These are phyloP conservation scores for Trypanosoma cruzi DNA, from an alignment of 208 protist species.

Conservation along the genomic window DNA sequence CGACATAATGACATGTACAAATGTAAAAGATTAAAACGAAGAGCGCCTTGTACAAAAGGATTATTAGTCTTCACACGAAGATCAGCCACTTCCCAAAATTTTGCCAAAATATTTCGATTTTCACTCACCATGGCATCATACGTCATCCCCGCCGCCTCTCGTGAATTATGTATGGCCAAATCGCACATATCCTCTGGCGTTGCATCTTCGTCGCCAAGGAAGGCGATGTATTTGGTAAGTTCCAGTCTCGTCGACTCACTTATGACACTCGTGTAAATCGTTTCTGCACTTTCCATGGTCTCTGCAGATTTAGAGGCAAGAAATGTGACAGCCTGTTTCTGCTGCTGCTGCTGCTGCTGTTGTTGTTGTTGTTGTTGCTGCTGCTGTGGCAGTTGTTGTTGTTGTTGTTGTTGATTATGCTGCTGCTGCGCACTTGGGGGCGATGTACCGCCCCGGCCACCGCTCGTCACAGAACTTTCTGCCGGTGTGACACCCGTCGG, in stretches of 20 bases:
- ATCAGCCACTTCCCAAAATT: slow-evolving; percentile 77
- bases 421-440: not conserved
- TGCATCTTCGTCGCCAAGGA: slow-evolving; percentile 79
- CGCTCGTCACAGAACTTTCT: not conserved
- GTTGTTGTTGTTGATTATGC: too few relatives aligned
- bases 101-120: slow-evolving; percentile 56
- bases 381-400: not conserved
- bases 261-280: slow-evolving; percentile 81
- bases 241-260: slow-evolving; percentile 65
- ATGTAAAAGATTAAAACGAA: slow-evolving; percentile 90
- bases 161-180: slow-evolving; percentile 59
- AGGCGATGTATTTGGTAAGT: slow-evolving; percentile 82
- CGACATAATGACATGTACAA: slow-evolving; percentile 60
- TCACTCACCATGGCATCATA: slow-evolving; percentile 69
- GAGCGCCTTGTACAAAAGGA: slow-evolving; percentile 64
- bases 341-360: slow-evolving; percentile 1
- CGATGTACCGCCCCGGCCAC: not conserved
- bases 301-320: slow-evolving; percentile 37
- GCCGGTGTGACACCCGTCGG: not conserved
- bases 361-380: slow-evolving; percentile 5
- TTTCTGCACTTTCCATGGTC: slow-evolving; percentile 69
- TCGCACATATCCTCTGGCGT: slow-evolving; percentile 83
- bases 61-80: slow-evolving; percentile 51
- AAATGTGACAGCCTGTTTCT: slow-evolving; percentile 10
- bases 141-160: slow-evolving; percentile 52